phyloP scores from a whole-genome alignment of 768 basidiomycete species.

The Naganishia kalamii region DNA sequence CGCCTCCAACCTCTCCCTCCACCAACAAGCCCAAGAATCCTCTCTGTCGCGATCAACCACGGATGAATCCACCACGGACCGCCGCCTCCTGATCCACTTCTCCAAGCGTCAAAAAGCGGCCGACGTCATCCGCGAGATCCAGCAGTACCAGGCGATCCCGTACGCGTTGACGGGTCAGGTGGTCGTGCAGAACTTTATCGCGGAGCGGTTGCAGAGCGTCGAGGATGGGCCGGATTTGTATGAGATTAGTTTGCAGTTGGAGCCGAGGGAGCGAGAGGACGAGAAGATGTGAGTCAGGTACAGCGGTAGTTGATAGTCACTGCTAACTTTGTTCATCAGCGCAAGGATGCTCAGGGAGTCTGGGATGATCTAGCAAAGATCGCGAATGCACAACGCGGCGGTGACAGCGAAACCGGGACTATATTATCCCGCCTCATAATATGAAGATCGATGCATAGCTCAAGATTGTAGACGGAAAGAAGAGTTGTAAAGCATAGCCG shows the following conservation, averaged over 20 bases:
- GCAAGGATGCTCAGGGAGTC: constrained; percentile 21
- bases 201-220: constrained; percentile 67
- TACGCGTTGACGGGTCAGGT: constrained; percentile 74
- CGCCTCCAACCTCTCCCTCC: constrained; percentile 25
- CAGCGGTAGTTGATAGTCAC: background rate
- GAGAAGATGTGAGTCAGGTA: constrained; percentile 66
- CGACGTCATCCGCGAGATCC: constrained; percentile 95
- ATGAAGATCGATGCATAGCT: too few relatives aligned
- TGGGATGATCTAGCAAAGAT: background rate
- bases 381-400: too few relatives aligned
- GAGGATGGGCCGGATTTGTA: constrained; percentile 52
- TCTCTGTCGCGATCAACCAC: background rate
- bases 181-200: constrained; percentile 65
- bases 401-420: too few relatives aligned
- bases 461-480: too few relatives aligned
- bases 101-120: constrained; percentile 89
- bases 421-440: too few relatives aligned
- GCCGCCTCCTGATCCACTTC: constrained; percentile 70
- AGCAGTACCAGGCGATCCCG: constrained; percentile 84
- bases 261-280: constrained; percentile 90
- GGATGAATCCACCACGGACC: constrained; percentile 8
- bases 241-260: constrained; percentile 74
- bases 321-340: background rate
- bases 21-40: background rate
- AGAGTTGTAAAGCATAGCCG: too few relatives aligned